Base-by-base conservation (phyloP, 495 filamentous ascomycete species). In the Penicillium atrosanguineum region DNA sequence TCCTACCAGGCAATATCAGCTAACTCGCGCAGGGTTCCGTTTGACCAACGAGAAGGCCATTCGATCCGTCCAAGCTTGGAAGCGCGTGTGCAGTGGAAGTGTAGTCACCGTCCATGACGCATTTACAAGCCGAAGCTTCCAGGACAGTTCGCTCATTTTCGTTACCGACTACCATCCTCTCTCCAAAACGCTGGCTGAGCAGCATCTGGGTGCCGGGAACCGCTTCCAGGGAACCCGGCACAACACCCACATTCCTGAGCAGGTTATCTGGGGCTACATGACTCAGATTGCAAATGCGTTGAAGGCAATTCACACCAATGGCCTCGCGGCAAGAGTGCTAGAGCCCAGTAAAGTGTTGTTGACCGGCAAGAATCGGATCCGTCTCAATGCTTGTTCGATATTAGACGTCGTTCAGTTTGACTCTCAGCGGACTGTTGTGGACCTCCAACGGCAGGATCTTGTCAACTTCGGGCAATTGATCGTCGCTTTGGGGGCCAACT, bases 81-180 rank as follows among this genome's bases (percentile, higher is more conserved):
- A 91, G 60, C 86, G 88, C 44, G 81, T 98, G 16, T 81, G 79
- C 61, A 92, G 85, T 63, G 87, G 85, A 45, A 89, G 84, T 56
- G 84, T 97, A 23, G 93, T 97, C 16, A 87, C 85, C 2, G 81
- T 96, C 11, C 87, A 95, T 62, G 89, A 96, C 71, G 90, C 89
- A 3, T 97, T 97, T 67, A 97, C 94, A 7, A 96, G 89, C 39
- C 78, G 90, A 37, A 87, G 85, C 43, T 98, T 97, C 71, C 89
- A 91, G 53, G 95, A 97, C 62, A 95, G 87, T 68, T 97, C 95
- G 15, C 79, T 98, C 48, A 87, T 98, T 53, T 89, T 97, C 65
- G 91, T 95, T 31, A 95, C 89, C 52, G 89, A 95, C 67, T 98
- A 93, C 63, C 89, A 95, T 63, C 95, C 94, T 1, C 73, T 91